phyloP scores from a whole-genome alignment of 768 basidiomycete species.

The Suillus discolor region DNA sequence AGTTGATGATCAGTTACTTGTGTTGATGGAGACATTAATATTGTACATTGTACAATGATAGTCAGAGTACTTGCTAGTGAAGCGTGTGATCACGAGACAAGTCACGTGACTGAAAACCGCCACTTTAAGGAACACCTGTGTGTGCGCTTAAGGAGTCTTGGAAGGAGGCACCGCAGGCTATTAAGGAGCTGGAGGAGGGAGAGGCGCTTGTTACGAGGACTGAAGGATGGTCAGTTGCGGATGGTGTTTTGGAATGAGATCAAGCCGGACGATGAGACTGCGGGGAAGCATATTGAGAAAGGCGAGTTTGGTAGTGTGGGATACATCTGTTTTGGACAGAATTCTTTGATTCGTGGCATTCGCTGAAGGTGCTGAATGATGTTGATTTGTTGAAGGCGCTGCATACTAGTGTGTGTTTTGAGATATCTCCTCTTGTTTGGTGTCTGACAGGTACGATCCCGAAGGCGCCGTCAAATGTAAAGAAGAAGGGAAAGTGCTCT shows the following conservation, averaged over 20 bases:
- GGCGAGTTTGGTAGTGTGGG: constrained; percentile 44
- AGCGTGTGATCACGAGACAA: no score
- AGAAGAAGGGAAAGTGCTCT: constrained; percentile 82
- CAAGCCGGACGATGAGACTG: constrained; percentile 71
- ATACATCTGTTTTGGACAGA: constrained; percentile 47
- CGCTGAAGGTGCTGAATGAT: constrained; percentile 81
- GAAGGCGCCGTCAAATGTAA: constrained; percentile 55
- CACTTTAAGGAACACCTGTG: no score
- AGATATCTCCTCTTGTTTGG: constrained; percentile 8
- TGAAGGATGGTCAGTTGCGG: constrained; percentile 81
- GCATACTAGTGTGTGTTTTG: constrained; percentile 55
- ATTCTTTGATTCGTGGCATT: constrained; percentile 87
- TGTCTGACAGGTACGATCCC: constrained; percentile 33
- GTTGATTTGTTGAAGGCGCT: constrained; percentile 81
- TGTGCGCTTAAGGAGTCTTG: no score
- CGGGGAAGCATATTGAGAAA: constrained; percentile 74
- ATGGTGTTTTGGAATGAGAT: constrained; percentile 94
- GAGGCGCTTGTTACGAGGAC: constrained; percentile 88
- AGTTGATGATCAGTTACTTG: no score
- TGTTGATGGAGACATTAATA: no score
- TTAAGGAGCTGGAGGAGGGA: no score
- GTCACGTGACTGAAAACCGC: no score
- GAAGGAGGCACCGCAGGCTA: no score
- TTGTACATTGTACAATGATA: no score
- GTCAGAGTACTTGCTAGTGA: no score